phyloP scores from a whole-genome alignment of 257 asterid species.

The Scutellaria galericulata region DNA sequence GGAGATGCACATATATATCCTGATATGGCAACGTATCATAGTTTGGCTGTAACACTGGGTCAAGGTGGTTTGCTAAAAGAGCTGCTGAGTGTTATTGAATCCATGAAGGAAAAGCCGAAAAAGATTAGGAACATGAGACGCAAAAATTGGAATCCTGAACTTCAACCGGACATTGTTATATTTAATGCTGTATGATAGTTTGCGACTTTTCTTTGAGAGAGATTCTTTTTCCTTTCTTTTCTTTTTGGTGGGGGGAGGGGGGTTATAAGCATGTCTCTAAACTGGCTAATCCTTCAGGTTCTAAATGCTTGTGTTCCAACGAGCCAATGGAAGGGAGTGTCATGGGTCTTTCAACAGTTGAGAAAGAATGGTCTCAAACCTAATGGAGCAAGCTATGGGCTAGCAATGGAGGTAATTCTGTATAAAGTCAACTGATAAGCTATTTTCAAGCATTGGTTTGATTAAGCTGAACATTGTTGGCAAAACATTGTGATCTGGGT shows the following conservation, averaged over 20 bases:
- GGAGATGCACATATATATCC: constrained; percentile 78
- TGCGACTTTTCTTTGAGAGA: constrained; percentile 13
- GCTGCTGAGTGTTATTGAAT: constrained; percentile 67
- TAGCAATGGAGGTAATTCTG: constrained; percentile 89
- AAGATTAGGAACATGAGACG: constrained; percentile 56
- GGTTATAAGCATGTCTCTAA: constrained; percentile 26
- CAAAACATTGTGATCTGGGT: constrained; percentile 18
- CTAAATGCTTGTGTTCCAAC: constrained; percentile 87
- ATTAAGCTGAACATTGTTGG: not conserved
- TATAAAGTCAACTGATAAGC: constrained; percentile 14
- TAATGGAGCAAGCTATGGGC: constrained; percentile 93
- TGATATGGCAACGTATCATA: constrained; percentile 93
- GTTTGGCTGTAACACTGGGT: constrained; percentile 84
- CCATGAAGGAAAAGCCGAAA: constrained; percentile 81
- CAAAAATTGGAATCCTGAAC: constrained; percentile 86
- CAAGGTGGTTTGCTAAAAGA: constrained; percentile 90
- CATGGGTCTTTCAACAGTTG: constrained; percentile 92
- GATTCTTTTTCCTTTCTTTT: constrained; percentile 16
- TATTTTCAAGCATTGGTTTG: constrained; percentile 23
- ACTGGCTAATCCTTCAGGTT: constrained; percentile 52
- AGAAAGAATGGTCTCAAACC: constrained; percentile 80
- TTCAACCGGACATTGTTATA: constrained; percentile 83
- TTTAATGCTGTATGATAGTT: constrained; percentile 81
- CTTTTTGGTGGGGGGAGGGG: too few species aligned
- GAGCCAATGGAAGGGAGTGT: constrained; percentile 94